Evolutionary conservation across 225 moss, liverwort and hornwort genomes (phyloP), one percentile per base, ranked within the genome.

Genomic region (Climacium dendroides): DNA sequence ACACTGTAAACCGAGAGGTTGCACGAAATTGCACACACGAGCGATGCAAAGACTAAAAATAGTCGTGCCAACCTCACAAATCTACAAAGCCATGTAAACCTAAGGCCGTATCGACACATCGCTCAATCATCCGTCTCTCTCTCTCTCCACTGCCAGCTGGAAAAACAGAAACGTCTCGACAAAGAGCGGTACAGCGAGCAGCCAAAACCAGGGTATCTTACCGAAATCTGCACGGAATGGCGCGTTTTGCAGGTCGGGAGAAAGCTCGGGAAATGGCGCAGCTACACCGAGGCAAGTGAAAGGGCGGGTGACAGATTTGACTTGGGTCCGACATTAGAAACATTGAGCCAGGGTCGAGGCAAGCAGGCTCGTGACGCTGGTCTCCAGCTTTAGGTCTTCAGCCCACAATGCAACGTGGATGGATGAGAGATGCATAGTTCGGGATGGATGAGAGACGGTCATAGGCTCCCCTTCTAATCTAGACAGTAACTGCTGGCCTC

Each of bases 351-450:
- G 35, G 57, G 50, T 81, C 37, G 66, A 87, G 74, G 75, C 83
- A 91, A 85, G 85, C 85, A 66, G 41, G 48, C 41, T 85, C 69
- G 25, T 48, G 5, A 48, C 39, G 75, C 86, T 70, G 53, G 58
- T 62, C 43, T 86, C 69, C 86, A 86, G 70, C 79, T 88, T 88
- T 90, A 92, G 89, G 90, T 92, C 76, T 86, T 67, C 63, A 60
- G 60, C 74, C 45, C 70, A 53, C 25, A 10, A 65, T 53, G 79
- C 87, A 87, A 71, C 54, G 87, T 83, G 83, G 88, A 90, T 90
- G 91, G 74, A 88, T 85, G 87, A 85, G 71, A 53, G 30, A 63
- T 9, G 48, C 69, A 45, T 59, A 74, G 37, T 63, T 81, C 50
- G 6, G 26, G 67, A 85, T 81, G 87, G 75, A 90, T 90, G 85